phyloP scores from a whole-genome alignment of 2,329 filamentous ascomycete species.

The Colletotrichum costaricense region DNA sequence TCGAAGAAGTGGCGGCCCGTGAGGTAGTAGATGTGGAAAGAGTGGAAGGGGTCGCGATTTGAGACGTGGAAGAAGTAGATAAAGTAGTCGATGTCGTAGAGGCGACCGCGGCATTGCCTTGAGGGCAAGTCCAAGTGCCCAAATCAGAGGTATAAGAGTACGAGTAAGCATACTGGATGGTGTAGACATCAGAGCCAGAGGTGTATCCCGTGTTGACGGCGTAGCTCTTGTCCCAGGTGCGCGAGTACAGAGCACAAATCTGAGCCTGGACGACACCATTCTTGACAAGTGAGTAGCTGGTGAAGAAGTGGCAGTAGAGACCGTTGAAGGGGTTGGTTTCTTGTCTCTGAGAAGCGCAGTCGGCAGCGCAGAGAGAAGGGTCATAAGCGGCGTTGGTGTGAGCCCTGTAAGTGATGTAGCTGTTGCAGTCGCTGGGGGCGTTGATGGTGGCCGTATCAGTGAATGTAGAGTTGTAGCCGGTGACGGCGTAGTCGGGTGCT shows the following conservation, averaged over 20 bases:
- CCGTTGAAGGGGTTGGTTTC: slow-evolving; percentile 15
- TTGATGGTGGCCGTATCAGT: slow-evolving; percentile 18
- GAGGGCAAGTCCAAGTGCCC: slow-evolving; percentile 3
- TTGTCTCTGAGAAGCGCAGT: slow-evolving; percentile 8
- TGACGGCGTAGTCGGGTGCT: neutral
- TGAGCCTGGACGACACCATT: slow-evolving; percentile 18
- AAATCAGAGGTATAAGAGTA: neutral
- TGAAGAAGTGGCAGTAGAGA: slow-evolving; percentile 17
- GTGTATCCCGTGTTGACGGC: slow-evolving; percentile 16
- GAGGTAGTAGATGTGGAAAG: neutral
- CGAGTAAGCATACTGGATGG: slow-evolving; percentile 15
- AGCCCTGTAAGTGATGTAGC: slow-evolving; percentile 28
- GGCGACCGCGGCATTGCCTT: neutral
- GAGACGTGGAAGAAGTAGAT: neutral
- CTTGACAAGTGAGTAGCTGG: slow-evolving; percentile 14
- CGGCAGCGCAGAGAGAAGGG: slow-evolving; percentile 15
- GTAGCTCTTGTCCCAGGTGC: slow-evolving; percentile 14
- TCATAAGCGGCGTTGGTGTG: slow-evolving; percentile 11
- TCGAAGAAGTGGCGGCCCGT: neutral
- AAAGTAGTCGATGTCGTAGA: neutral
- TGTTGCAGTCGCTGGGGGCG: slow-evolving; percentile 19
- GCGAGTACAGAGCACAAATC: slow-evolving; percentile 20
- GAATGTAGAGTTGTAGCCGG: slow-evolving; percentile 17
- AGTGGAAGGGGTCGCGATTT: neutral
- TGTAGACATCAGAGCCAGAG: slow-evolving; percentile 14